Percentiles rank a stretch among this genome's conserved stretches.
Conservation (phyloP, 371 early-diverging fungal species). For the Sporodiniella umbellata region DNA sequence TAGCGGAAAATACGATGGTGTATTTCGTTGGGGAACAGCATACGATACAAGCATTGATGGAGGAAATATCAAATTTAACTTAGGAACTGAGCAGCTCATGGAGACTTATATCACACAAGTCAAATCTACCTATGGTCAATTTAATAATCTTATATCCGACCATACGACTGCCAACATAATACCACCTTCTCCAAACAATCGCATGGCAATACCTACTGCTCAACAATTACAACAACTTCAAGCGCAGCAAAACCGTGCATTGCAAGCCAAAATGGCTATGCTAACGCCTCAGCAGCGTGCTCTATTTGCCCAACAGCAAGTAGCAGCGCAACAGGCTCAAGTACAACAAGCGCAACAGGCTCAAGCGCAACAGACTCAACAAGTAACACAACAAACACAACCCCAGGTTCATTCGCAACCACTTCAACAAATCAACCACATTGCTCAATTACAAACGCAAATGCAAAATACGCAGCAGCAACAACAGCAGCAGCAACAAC, state of each 20-base stretch:
- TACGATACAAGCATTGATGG: slow-evolving; percentile 56
- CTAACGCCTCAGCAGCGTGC: slow-evolving; percentile 25
- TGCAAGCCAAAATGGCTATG: slow-evolving; percentile 32
- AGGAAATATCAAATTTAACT: slow-evolving; percentile 53
- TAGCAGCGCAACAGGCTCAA: slow-evolving; percentile 16
- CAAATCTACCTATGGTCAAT: slow-evolving; percentile 50
- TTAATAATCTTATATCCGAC: slow-evolving; percentile 51
- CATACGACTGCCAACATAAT: slow-evolving; percentile 48
- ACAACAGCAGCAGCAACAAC: slow-evolving; percentile 24
- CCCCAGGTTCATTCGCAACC: slow-evolving; percentile 25
- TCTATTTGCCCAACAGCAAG: slow-evolving; percentile 11
- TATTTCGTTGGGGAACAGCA: slow-evolving; percentile 59
- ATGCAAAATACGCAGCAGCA: slow-evolving; percentile 13
- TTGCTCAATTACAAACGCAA: slow-evolving; percentile 17
- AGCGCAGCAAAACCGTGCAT: slow-evolving; percentile 31
- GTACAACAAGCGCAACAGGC: slow-evolving; percentile 7
- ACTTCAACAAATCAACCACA: neutral
- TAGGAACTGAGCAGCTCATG: slow-evolving; percentile 58
- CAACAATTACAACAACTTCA: slow-evolving; percentile 32
- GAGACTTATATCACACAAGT: slow-evolving; percentile 54
- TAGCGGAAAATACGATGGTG: slow-evolving; percentile 48
- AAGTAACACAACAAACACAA: slow-evolving; percentile 18
- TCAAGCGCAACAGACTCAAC: neutral
- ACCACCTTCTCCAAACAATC: slow-evolving; percentile 43
- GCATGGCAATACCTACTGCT: slow-evolving; percentile 27